Conservation (phyloP, 225 moss, liverwort and hornwort genomes). For the Polytrichum formosum region DNA sequence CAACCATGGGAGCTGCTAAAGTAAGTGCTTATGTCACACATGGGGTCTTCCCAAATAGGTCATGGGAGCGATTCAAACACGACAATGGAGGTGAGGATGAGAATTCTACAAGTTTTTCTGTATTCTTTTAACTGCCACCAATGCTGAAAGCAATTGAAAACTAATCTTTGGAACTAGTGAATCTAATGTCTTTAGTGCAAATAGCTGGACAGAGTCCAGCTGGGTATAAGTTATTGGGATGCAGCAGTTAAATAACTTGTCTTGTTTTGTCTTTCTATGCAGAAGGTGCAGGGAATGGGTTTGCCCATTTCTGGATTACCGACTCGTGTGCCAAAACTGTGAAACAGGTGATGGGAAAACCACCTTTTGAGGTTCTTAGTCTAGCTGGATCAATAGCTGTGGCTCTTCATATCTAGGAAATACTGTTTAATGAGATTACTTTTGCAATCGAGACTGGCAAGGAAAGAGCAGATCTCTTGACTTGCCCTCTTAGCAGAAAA, state of each 20-base stretch:
- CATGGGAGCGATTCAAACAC: conserved; percentile 82
- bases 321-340: conserved; percentile 91
- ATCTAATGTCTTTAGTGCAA: background rate
- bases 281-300: conserved; percentile 64
- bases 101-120: too few species aligned
- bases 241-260: background rate
- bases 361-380: conserved; percentile 94
- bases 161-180: background rate
- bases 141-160: too few species aligned
- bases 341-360: conserved; percentile 66
- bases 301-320: conserved; percentile 85
- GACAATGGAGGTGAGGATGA: conserved; percentile 47
- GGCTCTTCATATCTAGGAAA: conserved; percentile 68
- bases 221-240: too few species aligned
- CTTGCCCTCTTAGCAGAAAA: too few species aligned
- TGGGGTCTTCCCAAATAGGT: conserved; percentile 87
- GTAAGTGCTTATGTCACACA: conserved; percentile 98
- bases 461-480: too few species aligned
- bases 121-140: too few species aligned
- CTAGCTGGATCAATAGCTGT: conserved; percentile 95
- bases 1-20: conserved; percentile 75
- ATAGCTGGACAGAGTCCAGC: too few species aligned
- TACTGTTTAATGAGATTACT: background rate
- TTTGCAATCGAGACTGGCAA: background rate
- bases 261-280: conserved; percentile 20